Conservation (phyloP, 1,284 basidiomycete species). For the Cerrena zonata region DNA sequence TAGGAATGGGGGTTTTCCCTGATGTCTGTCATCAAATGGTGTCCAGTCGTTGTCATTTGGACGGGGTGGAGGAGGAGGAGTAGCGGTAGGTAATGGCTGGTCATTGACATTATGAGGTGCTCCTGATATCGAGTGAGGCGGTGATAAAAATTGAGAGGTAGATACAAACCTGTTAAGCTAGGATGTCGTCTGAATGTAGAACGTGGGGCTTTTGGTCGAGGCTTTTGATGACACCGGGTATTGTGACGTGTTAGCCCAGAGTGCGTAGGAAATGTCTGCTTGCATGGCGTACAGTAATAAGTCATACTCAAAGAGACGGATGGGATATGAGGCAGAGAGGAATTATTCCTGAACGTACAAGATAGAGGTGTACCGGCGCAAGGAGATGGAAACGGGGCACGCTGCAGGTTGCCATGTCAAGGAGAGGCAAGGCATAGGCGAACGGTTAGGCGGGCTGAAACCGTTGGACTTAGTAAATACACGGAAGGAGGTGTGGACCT, state of each 20-base stretch:
- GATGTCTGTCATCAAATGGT: conserved; percentile 5
- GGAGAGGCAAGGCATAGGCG: neutral
- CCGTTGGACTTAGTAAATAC: neutral
- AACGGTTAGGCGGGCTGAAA: neutral
- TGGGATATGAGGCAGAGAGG: too few species aligned
- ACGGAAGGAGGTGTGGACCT: too few species aligned
- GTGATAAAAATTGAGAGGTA: neutral
- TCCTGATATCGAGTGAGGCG: neutral
- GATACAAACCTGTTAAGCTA: neutral
- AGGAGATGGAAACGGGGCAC: neutral
- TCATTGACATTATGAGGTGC: neutral
- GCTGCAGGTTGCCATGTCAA: neutral
- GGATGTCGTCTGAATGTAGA: neutral
- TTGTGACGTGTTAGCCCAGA: neutral
- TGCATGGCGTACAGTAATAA: neutral
- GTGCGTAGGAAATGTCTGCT: neutral
- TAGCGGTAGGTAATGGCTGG: neutral
- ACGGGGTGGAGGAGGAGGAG: neutral
- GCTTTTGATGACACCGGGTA: neutral
- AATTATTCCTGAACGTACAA: too few species aligned
- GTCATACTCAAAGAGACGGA: neutral
- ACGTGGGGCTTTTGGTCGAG: neutral
- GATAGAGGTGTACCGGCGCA: neutral
- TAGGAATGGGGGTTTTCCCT: too few species aligned
- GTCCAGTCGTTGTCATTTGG: conserved; percentile 6